A percentile compares a stretch with the other conserved stretches of the same genome.
These are phyloP conservation scores for Ogataea paraovalis DNA, from an alignment of 805 yeast genomes.

Conservation along the genomic window DNA sequence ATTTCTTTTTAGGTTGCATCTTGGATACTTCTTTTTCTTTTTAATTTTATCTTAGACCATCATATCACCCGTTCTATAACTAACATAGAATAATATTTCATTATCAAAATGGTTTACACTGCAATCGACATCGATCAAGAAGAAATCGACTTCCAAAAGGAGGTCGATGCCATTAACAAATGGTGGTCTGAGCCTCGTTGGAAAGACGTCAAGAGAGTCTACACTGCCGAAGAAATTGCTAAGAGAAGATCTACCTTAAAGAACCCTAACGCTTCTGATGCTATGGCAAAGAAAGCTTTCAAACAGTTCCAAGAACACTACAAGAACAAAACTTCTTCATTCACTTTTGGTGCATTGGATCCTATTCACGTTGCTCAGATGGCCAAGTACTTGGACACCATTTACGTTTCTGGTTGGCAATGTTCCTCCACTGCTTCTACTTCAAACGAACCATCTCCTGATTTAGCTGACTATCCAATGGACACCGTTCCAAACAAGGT, in stretches of 20 bases:
- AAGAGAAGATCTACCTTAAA: conserved; percentile 79
- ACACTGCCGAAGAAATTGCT: conserved; percentile 85
- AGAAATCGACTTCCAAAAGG: conserved; percentile 59
- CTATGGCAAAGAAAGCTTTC: conserved; percentile 80
- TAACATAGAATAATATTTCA: background rate
- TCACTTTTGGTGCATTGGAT: conserved; percentile 94
- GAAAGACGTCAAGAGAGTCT: conserved; percentile 81
- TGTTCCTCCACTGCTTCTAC: conserved; percentile 97
- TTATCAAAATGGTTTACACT: conserved; percentile 42
- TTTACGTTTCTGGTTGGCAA: conserved; percentile 98
- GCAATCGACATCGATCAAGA: conserved; percentile 57
- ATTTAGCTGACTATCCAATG: conserved; percentile 97
- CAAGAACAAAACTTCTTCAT: conserved; percentile 66
- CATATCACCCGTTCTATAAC: too few relatives aligned
- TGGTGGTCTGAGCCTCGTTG: conserved; percentile 98
- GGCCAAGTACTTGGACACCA: conserved; percentile 91
- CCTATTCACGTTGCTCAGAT: conserved; percentile 94
- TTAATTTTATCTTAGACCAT: too few relatives aligned
- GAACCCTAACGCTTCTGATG: conserved; percentile 69
- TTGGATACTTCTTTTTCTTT: too few relatives aligned
- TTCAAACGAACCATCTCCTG: conserved; percentile 97
- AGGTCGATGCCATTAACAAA: conserved; percentile 66
- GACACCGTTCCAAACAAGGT: conserved; percentile 99
- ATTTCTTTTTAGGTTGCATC: too few relatives aligned
- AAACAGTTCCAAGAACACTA: conserved; percentile 68